phyloP scores from a whole-genome alignment of 176 grass and related monocot genomes.

The Musa troglodytarum region DNA sequence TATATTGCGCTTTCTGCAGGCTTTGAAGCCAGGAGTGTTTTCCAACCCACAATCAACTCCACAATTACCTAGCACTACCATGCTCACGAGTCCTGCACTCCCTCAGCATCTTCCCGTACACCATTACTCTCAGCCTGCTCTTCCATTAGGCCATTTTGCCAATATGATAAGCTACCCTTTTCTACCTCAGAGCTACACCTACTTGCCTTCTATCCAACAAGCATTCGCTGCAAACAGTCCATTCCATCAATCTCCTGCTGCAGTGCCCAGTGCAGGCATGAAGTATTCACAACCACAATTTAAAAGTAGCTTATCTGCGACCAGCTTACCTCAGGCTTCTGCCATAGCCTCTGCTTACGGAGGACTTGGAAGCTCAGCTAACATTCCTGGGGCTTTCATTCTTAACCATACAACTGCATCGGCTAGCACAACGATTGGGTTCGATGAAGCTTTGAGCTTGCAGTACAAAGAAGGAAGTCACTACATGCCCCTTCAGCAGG shows the following conservation, averaged over 20 bases:
- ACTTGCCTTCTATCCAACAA: conserved; percentile 79
- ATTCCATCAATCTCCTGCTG: conserved; percentile 68
- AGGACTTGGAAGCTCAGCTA: conserved; percentile 69
- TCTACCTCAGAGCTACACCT: conserved; percentile 75
- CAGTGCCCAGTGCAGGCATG: conserved; percentile 62
- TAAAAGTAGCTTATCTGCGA: conserved; percentile 58
- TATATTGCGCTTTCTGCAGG: conserved; percentile 32
- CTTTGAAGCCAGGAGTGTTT: conserved; percentile 61
- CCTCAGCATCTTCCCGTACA: conserved; percentile 79
- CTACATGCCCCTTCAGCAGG: conserved; percentile 90
- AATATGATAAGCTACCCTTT: conserved; percentile 90
- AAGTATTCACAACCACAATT: conserved; percentile 83
- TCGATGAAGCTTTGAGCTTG: conserved; percentile 68
- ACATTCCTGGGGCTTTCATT: conserved; percentile 51
- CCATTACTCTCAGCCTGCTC: conserved; percentile 86
- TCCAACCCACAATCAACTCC: conserved; percentile 46
- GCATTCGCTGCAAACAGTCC: conserved; percentile 68
- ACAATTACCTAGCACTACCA: conserved; percentile 51
- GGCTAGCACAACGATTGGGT: conserved; percentile 52
- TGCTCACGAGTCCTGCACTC: conserved; percentile 40
- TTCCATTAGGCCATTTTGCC: conserved; percentile 58
- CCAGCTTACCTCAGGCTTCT: conserved; percentile 61
- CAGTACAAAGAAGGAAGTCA: conserved; percentile 81
- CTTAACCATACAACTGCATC: conserved; percentile 54
- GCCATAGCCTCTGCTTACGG: conserved; percentile 66